A percentile compares a stretch with the other conserved stretches of the same genome.
Conservation (phyloP, 768 basidiomycete genomes). For the Lentinula guzmanii region DNA sequence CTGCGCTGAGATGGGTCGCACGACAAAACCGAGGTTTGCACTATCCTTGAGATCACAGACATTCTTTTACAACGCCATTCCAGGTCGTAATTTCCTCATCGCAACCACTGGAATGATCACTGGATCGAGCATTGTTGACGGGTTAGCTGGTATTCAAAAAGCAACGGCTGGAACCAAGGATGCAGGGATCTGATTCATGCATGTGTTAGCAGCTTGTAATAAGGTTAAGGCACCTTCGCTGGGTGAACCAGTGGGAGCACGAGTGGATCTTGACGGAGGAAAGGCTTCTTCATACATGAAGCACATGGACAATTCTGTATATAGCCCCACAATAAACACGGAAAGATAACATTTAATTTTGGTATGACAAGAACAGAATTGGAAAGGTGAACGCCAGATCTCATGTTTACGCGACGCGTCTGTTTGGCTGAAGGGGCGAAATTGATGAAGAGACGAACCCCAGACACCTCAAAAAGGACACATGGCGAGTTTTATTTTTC, state of each 20-base stretch:
- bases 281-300: conserved; percentile 10
- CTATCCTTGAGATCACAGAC: conserved; percentile 11
- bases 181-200: conserved; percentile 28
- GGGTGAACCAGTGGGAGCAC: not conserved
- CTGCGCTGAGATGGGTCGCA: conserved; percentile 89
- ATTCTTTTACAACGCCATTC: conserved; percentile 7
- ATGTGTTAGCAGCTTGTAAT: conserved; percentile 6
- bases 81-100: conserved; percentile 84
- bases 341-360: conserved; percentile 3
- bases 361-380: not conserved
- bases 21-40: conserved; percentile 72
- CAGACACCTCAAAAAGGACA: conserved; percentile 14
- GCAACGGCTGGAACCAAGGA: conserved; percentile 32
- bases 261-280: conserved; percentile 3
- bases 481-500: not conserved
- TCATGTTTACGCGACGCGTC: conserved; percentile 40
- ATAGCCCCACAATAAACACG: not conserved
- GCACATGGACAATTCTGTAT: conserved; percentile 20
- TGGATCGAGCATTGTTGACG: conserved; percentile 66
- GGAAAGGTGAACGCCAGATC: not conserved
- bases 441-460: conserved; percentile 14
- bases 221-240: conserved; percentile 1
- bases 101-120: conserved; percentile 90
- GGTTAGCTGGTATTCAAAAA: conserved; percentile 44
- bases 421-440: conserved; percentile 28